Conservation (phyloP, 2,329 filamentous ascomycete genomes). For the Sordariomycetes sp. region DNA sequence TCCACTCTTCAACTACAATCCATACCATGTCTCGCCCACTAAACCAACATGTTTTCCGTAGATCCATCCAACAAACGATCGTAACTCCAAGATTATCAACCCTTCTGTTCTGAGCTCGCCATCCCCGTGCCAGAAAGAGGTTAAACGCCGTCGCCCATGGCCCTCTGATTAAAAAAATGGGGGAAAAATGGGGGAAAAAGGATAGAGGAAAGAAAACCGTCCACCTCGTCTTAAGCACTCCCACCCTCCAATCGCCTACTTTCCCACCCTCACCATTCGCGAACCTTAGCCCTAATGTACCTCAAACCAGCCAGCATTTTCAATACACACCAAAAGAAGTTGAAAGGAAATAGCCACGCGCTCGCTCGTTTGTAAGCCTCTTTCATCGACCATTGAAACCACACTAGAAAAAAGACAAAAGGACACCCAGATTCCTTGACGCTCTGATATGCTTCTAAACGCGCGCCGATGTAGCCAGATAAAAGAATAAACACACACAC, state of each 20-base stretch:
- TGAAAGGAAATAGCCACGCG: no score
- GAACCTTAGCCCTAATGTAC: no score
- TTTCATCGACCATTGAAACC: no score
- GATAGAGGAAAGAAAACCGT: not conserved
- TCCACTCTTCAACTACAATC: not conserved
- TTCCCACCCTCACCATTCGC: no score
- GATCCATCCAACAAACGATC: not conserved
- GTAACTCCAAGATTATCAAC: not conserved
- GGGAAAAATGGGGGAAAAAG: not conserved
- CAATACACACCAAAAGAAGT: no score
- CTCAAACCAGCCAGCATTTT: no score
- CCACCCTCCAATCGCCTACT: no score
- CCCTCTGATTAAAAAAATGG: not conserved
- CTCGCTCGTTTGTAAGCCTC: no score
- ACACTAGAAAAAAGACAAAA: no score
- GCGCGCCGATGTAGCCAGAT: not conserved
- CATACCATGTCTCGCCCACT: not conserved
- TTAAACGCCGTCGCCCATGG: not conserved
- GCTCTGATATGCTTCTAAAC: not conserved
- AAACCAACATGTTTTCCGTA: not conserved
- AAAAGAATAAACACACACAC: not conserved
- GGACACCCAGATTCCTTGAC: not conserved
- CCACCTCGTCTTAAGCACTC: no score
- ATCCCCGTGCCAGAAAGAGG: not conserved
- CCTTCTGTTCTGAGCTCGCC: not conserved